A percentile compares a stretch with the other conserved stretches of the same genome.
Conservation (phyloP, 345 rosid species). For the Pelargonium nanum region DNA sequence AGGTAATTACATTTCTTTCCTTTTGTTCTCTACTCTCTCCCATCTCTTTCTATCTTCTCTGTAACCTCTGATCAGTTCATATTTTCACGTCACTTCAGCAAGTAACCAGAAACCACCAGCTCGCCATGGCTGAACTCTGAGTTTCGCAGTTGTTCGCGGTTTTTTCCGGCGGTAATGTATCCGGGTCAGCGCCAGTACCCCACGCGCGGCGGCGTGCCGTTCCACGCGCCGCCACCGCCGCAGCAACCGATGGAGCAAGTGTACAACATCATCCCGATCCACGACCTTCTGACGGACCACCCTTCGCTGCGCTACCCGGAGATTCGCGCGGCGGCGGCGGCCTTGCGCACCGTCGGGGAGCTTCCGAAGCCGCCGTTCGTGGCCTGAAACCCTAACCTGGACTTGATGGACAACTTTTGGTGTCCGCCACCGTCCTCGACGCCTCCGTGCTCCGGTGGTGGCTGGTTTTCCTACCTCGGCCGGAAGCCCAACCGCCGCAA, state of each 20-base stretch:
- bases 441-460: slow-evolving; percentile 42
- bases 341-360: slow-evolving; percentile 43
- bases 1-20: background rate
- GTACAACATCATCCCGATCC: slow-evolving; percentile 75
- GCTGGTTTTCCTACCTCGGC: slow-evolving; percentile 68
- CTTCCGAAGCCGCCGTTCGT: slow-evolving; percentile 52
- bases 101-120: background rate
- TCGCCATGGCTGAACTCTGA: background rate
- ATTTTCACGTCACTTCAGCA: background rate
- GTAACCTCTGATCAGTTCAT: background rate
- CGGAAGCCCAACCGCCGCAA: slow-evolving; percentile 20
- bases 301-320: slow-evolving; percentile 69
- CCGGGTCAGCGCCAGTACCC: background rate
- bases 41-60: no score
- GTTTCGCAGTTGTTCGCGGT: background rate
- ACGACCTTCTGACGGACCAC: slow-evolving; percentile 52
- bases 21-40: background rate
- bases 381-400: slow-evolving; percentile 35
- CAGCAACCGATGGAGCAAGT: slow-evolving; percentile 11
- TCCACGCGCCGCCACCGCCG: slow-evolving; percentile 13
- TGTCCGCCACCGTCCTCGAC: slow-evolving; percentile 43
- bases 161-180: background rate
- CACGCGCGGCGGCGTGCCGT: background rate
- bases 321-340: slow-evolving; percentile 63
- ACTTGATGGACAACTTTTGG: slow-evolving; percentile 75